A percentile compares a stretch with the other conserved stretches of the same genome.
Evolutionary conservation across 495 filamentous ascomycete genomes (phyloP).

Genomic region (Letharia columbiana): DNA sequence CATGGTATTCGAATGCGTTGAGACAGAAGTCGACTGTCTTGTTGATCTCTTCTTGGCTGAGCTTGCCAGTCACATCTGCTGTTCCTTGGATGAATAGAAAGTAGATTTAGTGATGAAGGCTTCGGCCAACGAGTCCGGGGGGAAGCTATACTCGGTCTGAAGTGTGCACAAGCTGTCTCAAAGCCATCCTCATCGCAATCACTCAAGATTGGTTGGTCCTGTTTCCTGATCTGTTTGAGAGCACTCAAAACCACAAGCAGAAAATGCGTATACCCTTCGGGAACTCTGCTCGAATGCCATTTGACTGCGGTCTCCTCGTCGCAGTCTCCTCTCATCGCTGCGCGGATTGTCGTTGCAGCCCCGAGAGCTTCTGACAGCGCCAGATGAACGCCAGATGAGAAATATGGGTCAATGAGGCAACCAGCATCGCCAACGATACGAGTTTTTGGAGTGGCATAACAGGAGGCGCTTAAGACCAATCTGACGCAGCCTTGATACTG

Average conservation of each 20-base stretch:
- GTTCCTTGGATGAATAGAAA: slow-evolving; percentile 37
- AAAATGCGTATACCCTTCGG: slow-evolving; percentile 44
- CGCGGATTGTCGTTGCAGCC: slow-evolving; percentile 36
- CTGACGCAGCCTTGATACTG: slow-evolving; percentile 34
- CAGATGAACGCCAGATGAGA: slow-evolving; percentile 43
- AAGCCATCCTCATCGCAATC: slow-evolving; percentile 39
- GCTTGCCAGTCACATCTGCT: slow-evolving; percentile 30
- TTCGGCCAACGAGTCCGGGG: background rate
- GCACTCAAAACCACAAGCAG: slow-evolving; percentile 39
- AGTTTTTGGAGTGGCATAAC: slow-evolving; percentile 31
- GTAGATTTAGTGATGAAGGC: background rate
- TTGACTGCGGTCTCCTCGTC: slow-evolving; percentile 33
- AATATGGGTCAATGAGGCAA: slow-evolving; percentile 39
- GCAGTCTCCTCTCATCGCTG: slow-evolving; percentile 31
- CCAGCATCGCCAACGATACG: slow-evolving; percentile 38
- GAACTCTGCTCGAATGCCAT: slow-evolving; percentile 41
- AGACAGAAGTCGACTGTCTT: slow-evolving; percentile 36
- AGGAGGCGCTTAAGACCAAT: slow-evolving; percentile 39
- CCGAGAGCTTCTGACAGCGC: slow-evolving; percentile 39
- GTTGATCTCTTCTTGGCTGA: slow-evolving; percentile 30
- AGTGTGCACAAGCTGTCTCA: slow-evolving; percentile 38
- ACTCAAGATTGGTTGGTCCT: slow-evolving; percentile 30
- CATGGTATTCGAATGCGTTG: slow-evolving; percentile 27
- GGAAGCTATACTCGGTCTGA: slow-evolving; percentile 35
- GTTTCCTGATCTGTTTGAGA: slow-evolving; percentile 37